phyloP scores from a whole-genome alignment of 2,329 filamentous ascomycete genomes.

The Zasmidium cellare region DNA sequence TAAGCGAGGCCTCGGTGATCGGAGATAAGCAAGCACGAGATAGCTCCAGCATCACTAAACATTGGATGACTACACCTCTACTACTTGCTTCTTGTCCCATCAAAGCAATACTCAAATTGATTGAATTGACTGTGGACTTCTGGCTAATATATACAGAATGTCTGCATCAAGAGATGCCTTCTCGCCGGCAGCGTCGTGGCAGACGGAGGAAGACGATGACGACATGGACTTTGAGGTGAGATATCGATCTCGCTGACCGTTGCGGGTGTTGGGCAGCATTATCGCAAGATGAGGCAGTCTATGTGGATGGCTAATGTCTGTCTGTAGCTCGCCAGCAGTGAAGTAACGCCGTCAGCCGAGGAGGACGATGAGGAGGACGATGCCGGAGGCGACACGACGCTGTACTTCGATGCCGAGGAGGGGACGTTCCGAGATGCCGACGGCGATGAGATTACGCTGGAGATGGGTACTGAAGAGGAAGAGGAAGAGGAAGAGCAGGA shows the following conservation, averaged over 20 bases:
- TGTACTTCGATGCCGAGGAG: slow-evolving; percentile 40
- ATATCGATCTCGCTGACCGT: neutral
- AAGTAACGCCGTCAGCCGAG: slow-evolving; percentile 36
- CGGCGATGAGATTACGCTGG: slow-evolving; percentile 29
- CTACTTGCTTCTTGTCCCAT: too few species aligned
- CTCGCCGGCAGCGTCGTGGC: slow-evolving; percentile 21
- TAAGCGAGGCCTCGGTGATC: too few species aligned
- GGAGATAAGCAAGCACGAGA: too few species aligned
- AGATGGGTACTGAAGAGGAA: slow-evolving; percentile 29
- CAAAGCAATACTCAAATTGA: too few species aligned
- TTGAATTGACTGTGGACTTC: too few species aligned
- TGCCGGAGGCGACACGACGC: slow-evolving; percentile 41
- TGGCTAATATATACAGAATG: too few species aligned
- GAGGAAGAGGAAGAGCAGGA: slow-evolving; percentile 26
- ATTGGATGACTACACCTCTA: too few species aligned
- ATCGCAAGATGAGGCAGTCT: neutral
- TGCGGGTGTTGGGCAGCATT: neutral
- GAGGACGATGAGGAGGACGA: slow-evolving; percentile 43
- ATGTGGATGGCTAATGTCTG: slow-evolving; percentile 5
- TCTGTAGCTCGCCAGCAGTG: slow-evolving; percentile 36
- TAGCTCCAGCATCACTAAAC: too few species aligned
- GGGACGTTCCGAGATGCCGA: slow-evolving; percentile 32
- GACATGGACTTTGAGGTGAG: slow-evolving; percentile 52
- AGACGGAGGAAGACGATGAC: slow-evolving; percentile 43
- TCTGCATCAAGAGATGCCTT: slow-evolving; percentile 14